Evolutionary conservation across 257 asterid genomes (phyloP).

Genomic region (Voacanga thouarsii): DNA sequence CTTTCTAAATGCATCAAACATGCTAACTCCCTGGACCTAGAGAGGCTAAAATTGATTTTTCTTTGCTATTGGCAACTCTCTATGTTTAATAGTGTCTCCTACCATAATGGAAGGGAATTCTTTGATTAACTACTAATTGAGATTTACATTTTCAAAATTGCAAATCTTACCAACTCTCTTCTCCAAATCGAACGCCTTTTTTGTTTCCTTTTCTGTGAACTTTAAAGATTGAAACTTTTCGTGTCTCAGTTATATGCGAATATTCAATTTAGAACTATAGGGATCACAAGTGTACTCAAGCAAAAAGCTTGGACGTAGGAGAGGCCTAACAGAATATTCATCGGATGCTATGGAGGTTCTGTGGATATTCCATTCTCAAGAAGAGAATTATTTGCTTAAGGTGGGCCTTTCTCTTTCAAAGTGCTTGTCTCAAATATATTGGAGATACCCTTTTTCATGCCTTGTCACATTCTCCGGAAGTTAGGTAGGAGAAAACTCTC

Average conservation of each 20-base stretch:
- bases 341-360: not conserved
- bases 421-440: too few species aligned
- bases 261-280: too few species aligned
- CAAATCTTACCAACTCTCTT: not conserved
- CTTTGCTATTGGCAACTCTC: not conserved
- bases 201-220: too few species aligned
- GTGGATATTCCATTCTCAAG: not conserved
- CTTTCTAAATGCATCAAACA: not conserved
- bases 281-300: not conserved
- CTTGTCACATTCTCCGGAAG: not conserved
- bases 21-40: not conserved
- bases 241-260: too few species aligned
- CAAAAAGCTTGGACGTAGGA: not conserved
- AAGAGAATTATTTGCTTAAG: too few species aligned
- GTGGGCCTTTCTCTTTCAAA: not conserved
- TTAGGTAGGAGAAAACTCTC: too few species aligned
- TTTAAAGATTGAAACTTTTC: too few species aligned
- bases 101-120: not conserved
- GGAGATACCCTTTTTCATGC: not conserved
- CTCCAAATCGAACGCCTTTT: not conserved
- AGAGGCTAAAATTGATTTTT: slow-evolving; percentile 8
- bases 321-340: not conserved
- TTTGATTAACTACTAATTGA: slow-evolving; percentile 9
- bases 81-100: not conserved
- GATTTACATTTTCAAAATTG: not conserved